phyloP scores from a whole-genome alignment of 495 filamentous ascomycete species.

The Penicillium crystallinum region DNA sequence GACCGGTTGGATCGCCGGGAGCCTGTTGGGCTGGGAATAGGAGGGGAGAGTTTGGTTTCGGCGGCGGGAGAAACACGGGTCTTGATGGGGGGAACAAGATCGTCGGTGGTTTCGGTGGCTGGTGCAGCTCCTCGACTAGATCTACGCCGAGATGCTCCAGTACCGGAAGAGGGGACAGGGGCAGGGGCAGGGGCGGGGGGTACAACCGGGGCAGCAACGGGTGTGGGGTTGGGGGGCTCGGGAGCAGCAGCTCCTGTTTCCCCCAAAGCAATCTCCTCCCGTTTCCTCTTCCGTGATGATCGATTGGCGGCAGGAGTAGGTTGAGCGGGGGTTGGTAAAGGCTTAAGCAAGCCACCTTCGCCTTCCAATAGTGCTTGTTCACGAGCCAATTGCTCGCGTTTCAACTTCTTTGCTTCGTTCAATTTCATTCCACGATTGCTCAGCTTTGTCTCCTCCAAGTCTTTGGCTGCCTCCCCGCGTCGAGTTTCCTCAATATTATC shows the following conservation, averaged over 20 bases:
- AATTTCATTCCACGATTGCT: constrained; percentile 87
- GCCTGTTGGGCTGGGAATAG: constrained; percentile 24
- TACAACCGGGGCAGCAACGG: neutral
- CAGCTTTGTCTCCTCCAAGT: constrained; percentile 44
- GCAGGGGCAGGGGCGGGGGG: neutral
- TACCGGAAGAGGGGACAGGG: neutral
- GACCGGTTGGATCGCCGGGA: constrained; percentile 26
- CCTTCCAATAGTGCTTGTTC: constrained; percentile 51
- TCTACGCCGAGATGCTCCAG: constrained; percentile 13
- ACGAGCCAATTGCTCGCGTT: constrained; percentile 64
- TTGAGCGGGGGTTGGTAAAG: constrained; percentile 8
- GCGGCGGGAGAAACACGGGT: constrained; percentile 7
- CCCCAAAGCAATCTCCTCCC: constrained; percentile 12
- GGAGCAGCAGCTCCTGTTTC: neutral
- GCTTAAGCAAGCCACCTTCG: constrained; percentile 7
- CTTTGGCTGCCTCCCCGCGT: constrained; percentile 45
- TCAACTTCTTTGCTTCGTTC: constrained; percentile 89
- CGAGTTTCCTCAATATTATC: constrained; percentile 46
- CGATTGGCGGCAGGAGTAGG: constrained; percentile 13
- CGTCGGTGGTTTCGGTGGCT: constrained; percentile 35
- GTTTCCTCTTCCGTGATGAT: constrained; percentile 27
- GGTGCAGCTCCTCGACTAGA: constrained; percentile 38
- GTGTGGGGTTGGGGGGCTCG: neutral
- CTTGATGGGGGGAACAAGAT: constrained; percentile 10
- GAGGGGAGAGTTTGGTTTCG: constrained; percentile 21